Evolutionary conservation across 2,329 filamentous ascomycete species (phyloP), one percentile per base, ranked within the genome.

Genomic region (Xylaria polymorpha): DNA sequence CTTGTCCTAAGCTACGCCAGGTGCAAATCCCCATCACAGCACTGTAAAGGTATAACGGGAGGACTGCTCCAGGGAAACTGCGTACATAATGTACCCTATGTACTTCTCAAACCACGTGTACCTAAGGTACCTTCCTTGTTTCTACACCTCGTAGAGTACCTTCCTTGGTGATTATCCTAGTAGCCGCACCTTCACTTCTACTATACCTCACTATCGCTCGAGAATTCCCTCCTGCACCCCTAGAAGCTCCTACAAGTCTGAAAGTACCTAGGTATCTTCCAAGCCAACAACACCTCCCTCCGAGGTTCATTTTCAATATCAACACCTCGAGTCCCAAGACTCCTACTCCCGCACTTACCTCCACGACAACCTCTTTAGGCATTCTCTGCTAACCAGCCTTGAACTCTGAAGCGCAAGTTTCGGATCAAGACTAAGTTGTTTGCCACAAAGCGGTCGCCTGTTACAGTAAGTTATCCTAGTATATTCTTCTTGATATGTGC

Each of bases 381-480:
- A 35, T 39, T 55, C 8, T 8, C 39, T n/a, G 9, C 41, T 15
- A n/a, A 35, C n/a, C 9, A 51, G 46, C 39, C 18, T 15, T 46
- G 5, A 15, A 8, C 22, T 60, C 14, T 15, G 25, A 60, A 20
- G 15, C 8, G 59, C 53, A 62, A n/a, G 29, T 29, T 37, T 37
- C 15, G 20, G 41, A 18, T 22, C 1, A 50, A 2, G 37, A 44
- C 22, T 18, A 3, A 7, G 32, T 22, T 29, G 7, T 25, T 48
- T 5, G 37, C 25, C 10, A 61, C 37, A 50, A 22, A 20, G 15
- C 29, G 39, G 44, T 15, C 20, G 3, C 20, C 9, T 32, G 14
- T 29, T 41, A 35, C 48, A 5, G 66, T 68, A 58, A 51, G 66
- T 46, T 10, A 32, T 12, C 22, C 6, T 15, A 18, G 12, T 39